Evolutionary conservation across 768 basidiomycete species (phyloP), one percentile per base, ranked within the genome.

Genomic region (Trametes sanguinea): DNA sequence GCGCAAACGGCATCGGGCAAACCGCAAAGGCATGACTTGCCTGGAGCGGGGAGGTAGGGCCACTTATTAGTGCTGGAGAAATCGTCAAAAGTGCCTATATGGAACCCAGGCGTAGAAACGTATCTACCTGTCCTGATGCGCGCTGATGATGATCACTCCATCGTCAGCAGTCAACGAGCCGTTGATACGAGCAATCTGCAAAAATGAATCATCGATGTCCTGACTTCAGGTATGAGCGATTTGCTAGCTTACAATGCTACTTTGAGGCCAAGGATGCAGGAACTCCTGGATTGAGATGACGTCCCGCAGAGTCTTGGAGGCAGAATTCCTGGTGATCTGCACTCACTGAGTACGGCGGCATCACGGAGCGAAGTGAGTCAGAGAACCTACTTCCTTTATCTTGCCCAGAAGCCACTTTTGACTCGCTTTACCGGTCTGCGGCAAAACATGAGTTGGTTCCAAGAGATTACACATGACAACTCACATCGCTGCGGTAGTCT

Each of bases 191-290:
- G 85, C 80, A 66, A 95, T 85, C 91, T 93, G 67, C 40, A 46
- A 47, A 52, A 40, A 50, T 16, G 58, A 39, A 22, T 11, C 50
- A 51, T 63, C 57, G 60, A 61, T 62, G 17, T 14, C 5, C 14
- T 59, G 32, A 59, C 32, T 13, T 33, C 13, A 11, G 6, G 3
- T 35, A 37, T 29, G 11, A 29, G 14, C 5, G 29, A 39, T 29
- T 6, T 33, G 54, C 22, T 4, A 72, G 22, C 85, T 62, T 70
- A 89, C 87, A 62, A 92, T 85, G 54, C 83, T 83, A 73, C 90
- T 88, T 79, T 97, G 95, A 9, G 87, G 87, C 94, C 93, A 95
- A 1, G 84, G 75, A 72, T 95, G 93, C 51, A 76, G 56, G 67
- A 94, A 94, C 72, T 93, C 92, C 29, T 79, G 76, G 60, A 94